Conservation (phyloP, 257 asterid genomes). For the Solanum pimpinellifolium region DNA sequence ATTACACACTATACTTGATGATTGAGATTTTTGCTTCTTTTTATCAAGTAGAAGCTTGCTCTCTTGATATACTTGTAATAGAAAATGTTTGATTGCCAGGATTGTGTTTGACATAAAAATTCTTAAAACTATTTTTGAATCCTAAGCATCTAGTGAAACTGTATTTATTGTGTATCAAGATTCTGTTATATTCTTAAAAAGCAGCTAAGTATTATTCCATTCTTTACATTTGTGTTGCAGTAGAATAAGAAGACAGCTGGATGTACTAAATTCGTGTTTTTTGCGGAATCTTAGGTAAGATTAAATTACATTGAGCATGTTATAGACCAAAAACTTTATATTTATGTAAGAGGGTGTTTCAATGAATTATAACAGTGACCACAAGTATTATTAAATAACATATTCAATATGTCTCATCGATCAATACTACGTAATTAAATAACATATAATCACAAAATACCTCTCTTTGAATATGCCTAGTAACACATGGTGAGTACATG, state of each 20-base stretch:
- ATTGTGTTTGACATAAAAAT: background rate
- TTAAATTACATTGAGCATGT: background rate
- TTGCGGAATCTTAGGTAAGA: rapidly evolving
- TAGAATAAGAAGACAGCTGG: background rate
- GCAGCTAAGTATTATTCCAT: background rate
- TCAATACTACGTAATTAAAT: too few species aligned
- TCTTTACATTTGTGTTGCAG: background rate
- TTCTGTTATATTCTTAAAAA: background rate
- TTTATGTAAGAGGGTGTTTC: background rate
- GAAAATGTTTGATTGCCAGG: background rate
- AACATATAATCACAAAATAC: too few species aligned
- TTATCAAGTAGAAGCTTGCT: background rate
- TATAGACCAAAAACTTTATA: background rate
- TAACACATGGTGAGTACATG: too few species aligned
- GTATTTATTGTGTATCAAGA: background rate
- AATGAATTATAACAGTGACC: background rate
- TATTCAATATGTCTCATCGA: too few species aligned
- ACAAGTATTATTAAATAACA: too few species aligned
- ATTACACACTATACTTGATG: background rate
- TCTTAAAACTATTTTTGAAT: background rate
- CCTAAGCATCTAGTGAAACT: background rate
- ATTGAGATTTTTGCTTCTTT: background rate
- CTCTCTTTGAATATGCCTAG: too few species aligned
- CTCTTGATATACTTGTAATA: background rate
- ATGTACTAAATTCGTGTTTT: background rate